A percentile compares a stretch with the other conserved stretches of the same genome.
Conservation (phyloP, 345 rosid genomes). For the Clarkia xantiana region DNA sequence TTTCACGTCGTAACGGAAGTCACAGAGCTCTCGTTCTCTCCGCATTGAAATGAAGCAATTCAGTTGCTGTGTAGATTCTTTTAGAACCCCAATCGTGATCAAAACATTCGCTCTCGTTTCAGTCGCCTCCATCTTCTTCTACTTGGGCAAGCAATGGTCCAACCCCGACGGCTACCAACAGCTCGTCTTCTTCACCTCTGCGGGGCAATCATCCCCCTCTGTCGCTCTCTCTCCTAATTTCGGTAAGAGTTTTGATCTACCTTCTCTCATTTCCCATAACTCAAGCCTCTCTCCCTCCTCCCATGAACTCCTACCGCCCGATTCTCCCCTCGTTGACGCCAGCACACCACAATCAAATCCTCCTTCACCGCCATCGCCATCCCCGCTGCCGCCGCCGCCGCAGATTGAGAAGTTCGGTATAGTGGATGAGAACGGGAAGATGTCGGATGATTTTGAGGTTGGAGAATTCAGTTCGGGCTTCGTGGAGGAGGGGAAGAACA, state of each 20-base stretch:
- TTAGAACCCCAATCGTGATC: constrained; percentile 24
- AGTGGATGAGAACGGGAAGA: constrained; percentile 64
- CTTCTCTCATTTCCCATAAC: constrained; percentile 27
- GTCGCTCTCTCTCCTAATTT: constrained; percentile 51
- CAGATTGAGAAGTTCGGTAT: constrained; percentile 46
- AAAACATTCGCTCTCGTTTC: constrained; percentile 34
- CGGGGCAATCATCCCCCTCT: constrained; percentile 26
- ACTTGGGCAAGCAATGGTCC: constrained; percentile 82
- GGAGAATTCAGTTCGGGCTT: constrained; percentile 60
- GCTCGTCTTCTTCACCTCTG: constrained; percentile 60
- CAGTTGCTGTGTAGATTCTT: constrained; percentile 17
- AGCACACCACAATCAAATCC: neutral
- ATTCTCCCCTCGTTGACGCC: neutral
- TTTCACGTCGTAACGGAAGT: too few relatives aligned
- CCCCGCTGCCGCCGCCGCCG: constrained; percentile 21
- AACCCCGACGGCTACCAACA: constrained; percentile 53
- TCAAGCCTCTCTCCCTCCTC: constrained; percentile 3
- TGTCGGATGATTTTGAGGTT: constrained; percentile 66
- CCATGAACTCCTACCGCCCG: neutral
- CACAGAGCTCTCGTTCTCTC: neutral
- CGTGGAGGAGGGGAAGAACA: constrained; percentile 35
- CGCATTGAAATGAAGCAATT: constrained; percentile 46
- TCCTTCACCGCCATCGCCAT: constrained; percentile 13
- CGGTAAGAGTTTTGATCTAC: constrained; percentile 29
- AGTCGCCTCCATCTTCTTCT: constrained; percentile 58